Conservation (phyloP, 495 filamentous ascomycete species). For the Aspergillus steynii region DNA sequence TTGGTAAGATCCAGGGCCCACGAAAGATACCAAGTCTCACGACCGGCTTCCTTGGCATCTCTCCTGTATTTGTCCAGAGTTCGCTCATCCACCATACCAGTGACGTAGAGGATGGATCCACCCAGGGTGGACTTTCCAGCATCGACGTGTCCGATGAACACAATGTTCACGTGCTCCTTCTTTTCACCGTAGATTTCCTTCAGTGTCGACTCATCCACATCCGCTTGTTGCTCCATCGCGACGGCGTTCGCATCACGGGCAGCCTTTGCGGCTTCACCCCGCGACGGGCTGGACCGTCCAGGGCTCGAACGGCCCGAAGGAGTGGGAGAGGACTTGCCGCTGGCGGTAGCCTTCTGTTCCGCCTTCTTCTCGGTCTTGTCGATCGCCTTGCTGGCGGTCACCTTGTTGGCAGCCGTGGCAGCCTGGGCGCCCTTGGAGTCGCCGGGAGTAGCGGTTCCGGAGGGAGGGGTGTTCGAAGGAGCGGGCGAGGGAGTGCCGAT, state of each 20-base stretch:
- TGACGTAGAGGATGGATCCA: constrained; percentile 85
- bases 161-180: constrained; percentile 91
- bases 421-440: constrained; percentile 55
- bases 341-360: constrained; percentile 45
- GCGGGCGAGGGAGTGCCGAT: constrained; percentile 55
- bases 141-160: constrained; percentile 98
- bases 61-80: constrained; percentile 97
- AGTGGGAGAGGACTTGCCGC: constrained; percentile 72
- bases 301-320: constrained; percentile 80
- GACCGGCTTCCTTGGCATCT: constrained; percentile 92
- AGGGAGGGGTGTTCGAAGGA: constrained; percentile 26
- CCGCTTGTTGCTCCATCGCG: constrained; percentile 79
- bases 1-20: constrained; percentile 97
- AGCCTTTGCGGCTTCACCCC: constrained; percentile 49
- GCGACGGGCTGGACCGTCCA: constrained; percentile 50
- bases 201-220: constrained; percentile 87
- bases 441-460: constrained; percentile 50
- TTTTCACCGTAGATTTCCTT: constrained; percentile 94
- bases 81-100: constrained; percentile 98
- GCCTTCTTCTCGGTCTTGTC: constrained; percentile 70
- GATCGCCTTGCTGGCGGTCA: constrained; percentile 77
- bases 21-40: constrained; percentile 98
- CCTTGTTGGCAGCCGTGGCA: constrained; percentile 61
- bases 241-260: constrained; percentile 80
- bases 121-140: constrained; percentile 96